Conservation (phyloP, 2,329 filamentous ascomycete genomes). For the Fusarium concolor region DNA sequence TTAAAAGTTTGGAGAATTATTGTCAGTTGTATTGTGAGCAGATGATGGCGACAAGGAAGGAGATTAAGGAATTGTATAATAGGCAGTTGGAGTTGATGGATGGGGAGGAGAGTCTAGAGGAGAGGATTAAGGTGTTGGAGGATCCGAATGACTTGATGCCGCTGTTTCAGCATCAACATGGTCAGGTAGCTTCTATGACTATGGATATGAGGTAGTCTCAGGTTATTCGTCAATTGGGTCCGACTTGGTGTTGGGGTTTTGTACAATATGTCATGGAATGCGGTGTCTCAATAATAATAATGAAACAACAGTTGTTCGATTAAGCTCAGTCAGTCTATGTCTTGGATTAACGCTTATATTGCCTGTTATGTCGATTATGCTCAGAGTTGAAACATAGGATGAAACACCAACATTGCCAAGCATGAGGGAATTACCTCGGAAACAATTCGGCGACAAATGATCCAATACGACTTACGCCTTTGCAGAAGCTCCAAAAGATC, state of each 20-base stretch:
- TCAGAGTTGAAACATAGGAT: no score
- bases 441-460: no score
- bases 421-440: no score
- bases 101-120: constrained; percentile 22
- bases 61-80: constrained; percentile 15
- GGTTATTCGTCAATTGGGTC: no score
- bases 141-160: not conserved
- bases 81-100: constrained; percentile 25
- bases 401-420: no score
- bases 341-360: no score
- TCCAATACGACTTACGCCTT: no score
- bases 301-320: not conserved
- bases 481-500: no score
- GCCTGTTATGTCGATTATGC: no score
- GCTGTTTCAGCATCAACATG: not conserved
- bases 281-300: not conserved
- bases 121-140: constrained; percentile 12
- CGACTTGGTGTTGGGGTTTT: no score
- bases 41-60: not conserved
- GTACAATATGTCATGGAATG: no score
- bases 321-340: no score
- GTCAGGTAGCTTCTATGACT: not conserved
- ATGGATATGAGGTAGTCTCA: constrained; percentile 17
- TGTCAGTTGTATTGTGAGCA: constrained; percentile 8
- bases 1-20: constrained; percentile 10